These are phyloP conservation scores for Boeremia lycopersici DNA, from an alignment of 2,329 filamentous ascomycete genomes.

Conservation along the genomic window DNA sequence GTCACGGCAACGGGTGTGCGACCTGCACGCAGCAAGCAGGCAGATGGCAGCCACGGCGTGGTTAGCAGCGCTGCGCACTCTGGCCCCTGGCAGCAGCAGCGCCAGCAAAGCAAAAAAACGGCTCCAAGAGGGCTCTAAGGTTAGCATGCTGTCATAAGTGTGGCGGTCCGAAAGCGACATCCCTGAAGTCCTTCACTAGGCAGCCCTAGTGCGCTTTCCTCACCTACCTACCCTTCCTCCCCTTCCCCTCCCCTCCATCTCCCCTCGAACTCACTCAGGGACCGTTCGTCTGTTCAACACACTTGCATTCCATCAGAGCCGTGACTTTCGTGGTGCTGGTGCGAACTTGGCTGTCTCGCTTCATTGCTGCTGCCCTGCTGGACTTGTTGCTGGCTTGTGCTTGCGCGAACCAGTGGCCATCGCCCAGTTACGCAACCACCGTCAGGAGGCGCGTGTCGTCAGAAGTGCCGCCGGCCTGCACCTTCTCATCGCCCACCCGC, in stretches of 20 bases:
- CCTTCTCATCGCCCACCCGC: slow-evolving; percentile 7
- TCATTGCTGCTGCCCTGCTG: slow-evolving; percentile 12
- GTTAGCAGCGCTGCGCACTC: slow-evolving; percentile 16
- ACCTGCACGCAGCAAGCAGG: slow-evolving; percentile 29
- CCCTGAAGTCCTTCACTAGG: slow-evolving; percentile 35
- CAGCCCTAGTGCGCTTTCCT: slow-evolving; percentile 40
- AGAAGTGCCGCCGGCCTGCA: slow-evolving; percentile 27
- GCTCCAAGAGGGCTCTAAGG: slow-evolving; percentile 19
- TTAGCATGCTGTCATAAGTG: slow-evolving; percentile 44
- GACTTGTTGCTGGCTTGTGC: slow-evolving; percentile 15
- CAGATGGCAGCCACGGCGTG: slow-evolving; percentile 16
- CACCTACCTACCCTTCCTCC: slow-evolving; percentile 35
- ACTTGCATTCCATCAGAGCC: slow-evolving; percentile 18
- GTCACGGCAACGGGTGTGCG: slow-evolving; percentile 16
- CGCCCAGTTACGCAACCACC: slow-evolving; percentile 36
- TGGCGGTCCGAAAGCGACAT: slow-evolving; percentile 29
- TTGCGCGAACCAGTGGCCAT: slow-evolving; percentile 30
- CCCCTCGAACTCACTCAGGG: slow-evolving; percentile 33
- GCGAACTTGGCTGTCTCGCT: slow-evolving; percentile 28
- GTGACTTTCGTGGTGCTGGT: slow-evolving; percentile 25
- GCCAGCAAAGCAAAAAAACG: slow-evolving; percentile 28
- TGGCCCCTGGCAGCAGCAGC: slow-evolving; percentile 26
- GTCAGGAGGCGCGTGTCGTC: slow-evolving; percentile 40
- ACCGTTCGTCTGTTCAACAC: slow-evolving; percentile 24
- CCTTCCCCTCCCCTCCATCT: slow-evolving; percentile 30